Conservation (phyloP, 306 rosid genomes). For the Quercus aquifolioides region DNA sequence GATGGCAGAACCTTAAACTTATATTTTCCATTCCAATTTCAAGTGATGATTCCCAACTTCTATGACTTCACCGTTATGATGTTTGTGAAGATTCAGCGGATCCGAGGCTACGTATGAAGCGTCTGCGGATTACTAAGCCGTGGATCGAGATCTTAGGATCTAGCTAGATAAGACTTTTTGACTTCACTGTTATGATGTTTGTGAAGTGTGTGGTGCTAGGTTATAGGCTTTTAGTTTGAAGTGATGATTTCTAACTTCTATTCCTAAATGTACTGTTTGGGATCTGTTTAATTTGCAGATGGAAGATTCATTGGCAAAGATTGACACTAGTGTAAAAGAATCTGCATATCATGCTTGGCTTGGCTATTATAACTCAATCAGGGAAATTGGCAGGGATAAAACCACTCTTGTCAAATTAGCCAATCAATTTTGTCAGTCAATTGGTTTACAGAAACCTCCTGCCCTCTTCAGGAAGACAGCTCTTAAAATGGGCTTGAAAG, state of each 20-base stretch:
- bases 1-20: neutral
- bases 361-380: constrained; percentile 83
- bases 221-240: neutral
- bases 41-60: neutral
- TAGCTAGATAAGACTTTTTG: too few species aligned
- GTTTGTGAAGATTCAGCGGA: neutral
- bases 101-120: too few species aligned
- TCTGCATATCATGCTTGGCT: constrained; percentile 97
- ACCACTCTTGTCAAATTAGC: constrained; percentile 69
- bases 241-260: too few species aligned
- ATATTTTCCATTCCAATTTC: neutral
- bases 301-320: constrained; percentile 67
- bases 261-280: constrained; percentile 4
- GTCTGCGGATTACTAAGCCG: too few species aligned
- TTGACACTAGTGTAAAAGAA: constrained; percentile 71
- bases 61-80: neutral
- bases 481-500: constrained; percentile 86
- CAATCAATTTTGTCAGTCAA: constrained; percentile 62
- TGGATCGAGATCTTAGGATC: too few species aligned
- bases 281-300: constrained; percentile 45
- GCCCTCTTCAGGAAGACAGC: constrained; percentile 79
- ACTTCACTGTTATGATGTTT: neutral
- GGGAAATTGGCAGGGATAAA: constrained; percentile 84
- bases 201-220: neutral
- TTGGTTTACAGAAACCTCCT: constrained; percentile 84